Percentiles rank a stretch among this genome's conserved stretches.
phyloP scores from a whole-genome alignment of 352 stramenopile species.

The Phytopythium chamaehyphon region DNA sequence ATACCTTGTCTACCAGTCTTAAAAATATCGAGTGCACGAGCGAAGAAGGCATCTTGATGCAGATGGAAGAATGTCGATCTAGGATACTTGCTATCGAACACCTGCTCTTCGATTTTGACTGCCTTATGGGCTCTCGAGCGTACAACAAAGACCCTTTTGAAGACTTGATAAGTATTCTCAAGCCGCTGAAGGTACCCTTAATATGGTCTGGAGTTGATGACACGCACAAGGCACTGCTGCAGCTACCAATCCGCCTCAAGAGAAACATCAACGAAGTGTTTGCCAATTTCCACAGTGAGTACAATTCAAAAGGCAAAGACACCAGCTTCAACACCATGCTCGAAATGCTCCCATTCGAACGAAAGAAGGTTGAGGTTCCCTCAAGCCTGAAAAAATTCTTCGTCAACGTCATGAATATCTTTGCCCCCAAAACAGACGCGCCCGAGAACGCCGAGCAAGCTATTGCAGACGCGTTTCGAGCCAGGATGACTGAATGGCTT shows the following conservation, averaged over 20 bases:
- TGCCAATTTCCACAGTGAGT: constrained; percentile 10
- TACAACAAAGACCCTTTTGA: neutral
- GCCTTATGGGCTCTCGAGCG: constrained; percentile 14
- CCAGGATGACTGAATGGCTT: constrained; percentile 7
- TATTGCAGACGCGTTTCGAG: neutral
- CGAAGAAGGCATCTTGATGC: constrained; percentile 13
- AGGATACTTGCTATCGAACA: constrained; percentile 11
- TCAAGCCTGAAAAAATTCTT: neutral
- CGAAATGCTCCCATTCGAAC: neutral
- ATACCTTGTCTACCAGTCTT: constrained; percentile 18
- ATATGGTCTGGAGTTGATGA: constrained; percentile 18
- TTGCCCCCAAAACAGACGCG: neutral
- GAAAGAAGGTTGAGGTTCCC: neutral
- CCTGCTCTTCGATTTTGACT: constrained; percentile 30
- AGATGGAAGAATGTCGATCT: constrained; percentile 19
- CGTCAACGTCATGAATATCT: neutral
- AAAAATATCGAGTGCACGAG: constrained; percentile 9
- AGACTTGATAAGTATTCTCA: neutral
- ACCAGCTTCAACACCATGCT: neutral
- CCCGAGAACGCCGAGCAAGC: neutral
- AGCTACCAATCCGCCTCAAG: constrained; percentile 21
- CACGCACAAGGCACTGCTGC: constrained; percentile 9
- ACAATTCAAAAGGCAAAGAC: neutral
- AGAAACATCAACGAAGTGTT: constrained; percentile 22
- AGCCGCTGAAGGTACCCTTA: constrained; percentile 14